Evolutionary conservation across 768 basidiomycete species (phyloP).

Genomic region (Auriscalpium microsporum): DNA sequence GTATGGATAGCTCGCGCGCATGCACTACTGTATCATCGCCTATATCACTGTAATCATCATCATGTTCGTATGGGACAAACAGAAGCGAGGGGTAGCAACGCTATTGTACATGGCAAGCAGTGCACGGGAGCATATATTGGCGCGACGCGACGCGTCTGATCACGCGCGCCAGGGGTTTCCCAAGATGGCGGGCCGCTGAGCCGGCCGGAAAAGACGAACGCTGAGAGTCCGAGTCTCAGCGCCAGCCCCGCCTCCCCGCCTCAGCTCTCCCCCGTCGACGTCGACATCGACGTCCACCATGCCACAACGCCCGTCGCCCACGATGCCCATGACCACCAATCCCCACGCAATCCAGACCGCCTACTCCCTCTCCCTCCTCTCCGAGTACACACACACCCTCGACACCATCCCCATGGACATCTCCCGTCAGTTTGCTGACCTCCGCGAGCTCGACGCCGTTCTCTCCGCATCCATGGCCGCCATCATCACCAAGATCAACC

Average conservation of each 20-base stretch:
- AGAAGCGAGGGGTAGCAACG: neutral
- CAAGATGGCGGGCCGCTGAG: neutral
- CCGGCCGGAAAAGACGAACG: neutral
- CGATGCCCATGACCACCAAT: constrained; percentile 17
- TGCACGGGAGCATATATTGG: neutral
- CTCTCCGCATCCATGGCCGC: constrained; percentile 78
- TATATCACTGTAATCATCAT: neutral
- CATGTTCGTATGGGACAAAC: too few species aligned
- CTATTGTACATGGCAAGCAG: neutral
- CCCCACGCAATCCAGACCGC: constrained; percentile 30
- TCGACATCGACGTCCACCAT: neutral
- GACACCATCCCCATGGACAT: constrained; percentile 91
- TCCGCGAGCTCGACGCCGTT: constrained; percentile 97
- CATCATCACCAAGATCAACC: constrained; percentile 73
- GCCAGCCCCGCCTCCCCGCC: neutral
- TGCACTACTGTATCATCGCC: neutral
- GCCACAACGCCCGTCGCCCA: neutral
- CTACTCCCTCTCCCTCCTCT: constrained; percentile 61
- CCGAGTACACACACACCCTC: constrained; percentile 85
- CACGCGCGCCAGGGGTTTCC: neutral
- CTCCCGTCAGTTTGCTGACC: constrained; percentile 89
- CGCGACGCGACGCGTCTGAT: neutral
- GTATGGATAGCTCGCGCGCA: neutral
- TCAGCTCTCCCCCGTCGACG: neutral
- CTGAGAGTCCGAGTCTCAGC: too few species aligned